Evolutionary conservation across 192 early-diverging fungal genomes (phyloP), one percentile per base, ranked within the genome.

Genomic region (Chytriomyces sp.): DNA sequence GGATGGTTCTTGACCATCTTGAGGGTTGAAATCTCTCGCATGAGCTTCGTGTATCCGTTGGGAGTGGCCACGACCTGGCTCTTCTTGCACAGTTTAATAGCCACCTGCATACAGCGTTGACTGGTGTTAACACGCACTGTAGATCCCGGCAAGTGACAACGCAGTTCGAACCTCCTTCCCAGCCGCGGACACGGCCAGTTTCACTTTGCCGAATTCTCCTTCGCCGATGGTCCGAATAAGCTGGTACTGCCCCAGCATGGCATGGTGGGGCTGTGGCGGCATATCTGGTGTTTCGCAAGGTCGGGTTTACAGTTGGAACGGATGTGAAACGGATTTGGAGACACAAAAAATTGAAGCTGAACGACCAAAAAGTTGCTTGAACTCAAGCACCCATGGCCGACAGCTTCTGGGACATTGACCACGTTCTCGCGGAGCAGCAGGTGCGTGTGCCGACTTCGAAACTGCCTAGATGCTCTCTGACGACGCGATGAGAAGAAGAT

Each of bases 81-180:
- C 80, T 97, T 95, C 79, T 94, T 92, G 81, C 98, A 96, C 16
- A 99, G 86, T 81, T 99, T 99, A 70, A 99, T 94, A 13, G 96
- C 96, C 20, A 98, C 94, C 91, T 93, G 53, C 28, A 35, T 1
- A 35, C 28, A 35, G 28, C 28, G 28, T 35, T 35, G 28, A 35
- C 28, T 35, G 28, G 28, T 35, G 28, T 35, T 35, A 35, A 35
- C 28, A 35, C 28, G 28, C 28, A 35, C 28, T 35, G 28, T 35
- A 35, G 28, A 35, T 35, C 28, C 28, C 28, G 28, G 28, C 28
- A 35, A 35, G 28, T 35, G 2, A 35, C 28, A 35, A 35, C 28
- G 28, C 28, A 35, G 28, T 35, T 35, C 65, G 45, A 18, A 83
- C 82, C 77, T 83, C 77, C 48, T 71, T 60, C n/a, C 75, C 77